phyloP scores from a whole-genome alignment of 768 basidiomycete species.

The Baorangia bicolor region DNA sequence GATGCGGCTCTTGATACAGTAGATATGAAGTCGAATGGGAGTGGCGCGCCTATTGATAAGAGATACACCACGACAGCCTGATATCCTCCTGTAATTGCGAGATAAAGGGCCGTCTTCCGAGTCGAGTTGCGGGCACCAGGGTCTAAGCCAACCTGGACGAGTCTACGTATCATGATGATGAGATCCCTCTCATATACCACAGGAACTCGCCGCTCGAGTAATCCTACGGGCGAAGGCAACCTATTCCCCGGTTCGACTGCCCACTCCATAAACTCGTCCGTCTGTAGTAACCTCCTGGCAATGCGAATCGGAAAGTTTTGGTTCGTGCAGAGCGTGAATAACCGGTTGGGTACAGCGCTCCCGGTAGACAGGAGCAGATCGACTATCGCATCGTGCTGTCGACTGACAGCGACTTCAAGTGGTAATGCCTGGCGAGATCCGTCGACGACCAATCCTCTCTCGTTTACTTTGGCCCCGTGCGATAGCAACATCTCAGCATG shows the following conservation, averaged over 20 bases:
- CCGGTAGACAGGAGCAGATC: not conserved
- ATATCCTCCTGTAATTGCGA: constrained; percentile 4
- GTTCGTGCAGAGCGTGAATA: not conserved
- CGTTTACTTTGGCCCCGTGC: constrained; percentile 1
- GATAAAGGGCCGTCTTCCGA: not conserved
- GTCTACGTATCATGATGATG: constrained; percentile 6
- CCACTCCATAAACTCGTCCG: constrained; percentile 9
- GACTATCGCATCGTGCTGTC: not conserved
- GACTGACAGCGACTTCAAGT: constrained; percentile 8
- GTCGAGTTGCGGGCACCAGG: not conserved
- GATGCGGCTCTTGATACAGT: not conserved
- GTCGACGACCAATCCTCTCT: constrained; percentile 3
- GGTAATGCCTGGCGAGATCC: not conserved
- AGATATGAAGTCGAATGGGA: not conserved
- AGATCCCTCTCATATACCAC: constrained; percentile 5
- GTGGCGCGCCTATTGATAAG: not conserved
- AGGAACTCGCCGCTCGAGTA: constrained; percentile 1
- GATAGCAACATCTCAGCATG: constrained; percentile 1
- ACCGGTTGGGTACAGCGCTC: not conserved
- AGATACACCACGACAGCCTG: not conserved
- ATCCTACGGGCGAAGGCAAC: not conserved
- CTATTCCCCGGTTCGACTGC: not conserved
- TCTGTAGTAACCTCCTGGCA: constrained; percentile 2
- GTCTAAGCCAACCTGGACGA: constrained; percentile 2
- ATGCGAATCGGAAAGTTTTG: constrained; percentile 2